Percentiles rank a stretch among this genome's conserved stretches.
These are phyloP conservation scores for Penicillium salamii DNA, from an alignment of 495 filamentous ascomycete species.

Conservation along the genomic window DNA sequence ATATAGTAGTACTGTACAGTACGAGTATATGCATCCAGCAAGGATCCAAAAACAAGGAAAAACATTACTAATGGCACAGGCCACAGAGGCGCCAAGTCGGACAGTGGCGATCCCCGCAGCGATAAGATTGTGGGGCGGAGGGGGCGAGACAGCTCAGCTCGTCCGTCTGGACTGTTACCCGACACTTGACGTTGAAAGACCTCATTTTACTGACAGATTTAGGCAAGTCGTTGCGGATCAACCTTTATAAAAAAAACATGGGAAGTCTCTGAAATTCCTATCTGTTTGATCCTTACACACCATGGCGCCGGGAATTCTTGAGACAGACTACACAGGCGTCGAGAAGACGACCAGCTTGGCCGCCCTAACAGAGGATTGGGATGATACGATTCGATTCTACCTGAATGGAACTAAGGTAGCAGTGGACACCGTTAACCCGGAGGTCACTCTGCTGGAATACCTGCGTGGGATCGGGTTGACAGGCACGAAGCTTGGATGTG, in stretches of 20 bases:
- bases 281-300: conserved; percentile 5
- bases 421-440: conserved; percentile 80
- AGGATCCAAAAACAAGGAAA: too few relatives aligned
- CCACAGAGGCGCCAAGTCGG: conserved; percentile 27
- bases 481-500: conserved; percentile 72
- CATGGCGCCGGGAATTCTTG: conserved; percentile 62
- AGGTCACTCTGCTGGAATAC: conserved; percentile 91
- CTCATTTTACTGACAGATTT: conserved; percentile 9
- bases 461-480: conserved; percentile 86
- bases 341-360: conserved; percentile 45
- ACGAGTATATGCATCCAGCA: too few relatives aligned
- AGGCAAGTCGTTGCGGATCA: conserved; percentile 21
- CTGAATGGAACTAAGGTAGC: conserved; percentile 92
- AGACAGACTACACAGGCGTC: conserved; percentile 46
- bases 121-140: conserved; percentile 16
- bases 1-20: too few relatives aligned
- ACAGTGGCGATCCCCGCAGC: conserved; percentile 46
- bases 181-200: background rate
- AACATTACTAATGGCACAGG: background rate
- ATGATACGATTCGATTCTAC: conserved; percentile 76
- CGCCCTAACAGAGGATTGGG: conserved; percentile 61
- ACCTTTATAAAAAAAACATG: conserved; percentile 5
- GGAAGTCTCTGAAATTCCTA: conserved; percentile 4
- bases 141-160: conserved; percentile 1
- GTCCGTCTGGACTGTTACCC: conserved; percentile 15